Base-by-base conservation (phyloP, 2,329 filamentous ascomycete species). In the Colletotrichum shisoi region DNA sequence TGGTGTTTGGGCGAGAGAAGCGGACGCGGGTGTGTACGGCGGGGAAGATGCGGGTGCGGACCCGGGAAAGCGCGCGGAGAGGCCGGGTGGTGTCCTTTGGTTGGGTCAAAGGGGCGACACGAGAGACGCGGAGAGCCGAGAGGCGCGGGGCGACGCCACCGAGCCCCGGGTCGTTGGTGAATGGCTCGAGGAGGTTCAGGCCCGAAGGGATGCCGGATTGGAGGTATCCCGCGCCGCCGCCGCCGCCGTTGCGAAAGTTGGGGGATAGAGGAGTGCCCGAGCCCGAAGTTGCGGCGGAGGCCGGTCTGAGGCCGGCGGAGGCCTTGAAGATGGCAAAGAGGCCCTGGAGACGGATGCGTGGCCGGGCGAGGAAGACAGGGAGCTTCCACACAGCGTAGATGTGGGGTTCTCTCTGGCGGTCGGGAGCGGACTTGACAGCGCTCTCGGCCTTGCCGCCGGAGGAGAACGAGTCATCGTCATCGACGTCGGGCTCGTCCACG, bases 111-210 rank as follows among this genome's bases (percentile, higher is more conserved):
- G 91, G 91, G 7, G 89, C 87, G 4, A 94, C 90, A 69, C 90
- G 87, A 48, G 89, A 92, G 40, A 94, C 90, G 54, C 91, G 84
- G 68, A 91, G 82, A 5, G 91, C 90, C 11, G 91, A 93, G 2
- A 95, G 81, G 37, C 86, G 85, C 53, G 91, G 90, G 71, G 84
- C 83, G 31, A 87, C 79, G 42, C 88, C 87, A 17, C 79, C 81
- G 19, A 93, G 80, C 31, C 83, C 84, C 24, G 88, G 85, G 73
- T 93, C 91, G 69, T 82, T 82, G 59, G 84, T 83, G 68, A 94
- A 91, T 3, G 91, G 85, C 73, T 91, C 89, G 15, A 95, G 85
- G n/a, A 94, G 81, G 75, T 94, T 95, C 69, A 92, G 82, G 1
- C 90, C 89, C 7, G 89, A 85, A 0, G 91, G 88, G 31, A 89